Base-by-base conservation (phyloP, 202 grass and related monocot genomes). In the Schoenoplectus tabernaemontani region DNA sequence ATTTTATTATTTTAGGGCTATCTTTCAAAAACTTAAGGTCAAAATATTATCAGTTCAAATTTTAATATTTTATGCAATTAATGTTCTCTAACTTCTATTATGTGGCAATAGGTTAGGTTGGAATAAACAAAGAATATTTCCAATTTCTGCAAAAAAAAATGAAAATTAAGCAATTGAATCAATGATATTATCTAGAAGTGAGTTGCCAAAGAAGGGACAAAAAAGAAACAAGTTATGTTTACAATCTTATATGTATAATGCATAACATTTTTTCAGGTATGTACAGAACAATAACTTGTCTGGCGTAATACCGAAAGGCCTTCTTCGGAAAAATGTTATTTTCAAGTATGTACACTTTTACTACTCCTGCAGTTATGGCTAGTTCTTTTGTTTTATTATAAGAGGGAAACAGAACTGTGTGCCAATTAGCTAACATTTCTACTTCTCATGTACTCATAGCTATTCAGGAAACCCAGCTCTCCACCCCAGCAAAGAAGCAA, bases 211-310 rank as follows among this genome's bases (percentile, higher is more conserved):
- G 37, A 71, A 10, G 4, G 42, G 5, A 32, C 3, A 4, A 20
- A 38, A 69, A 4, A 10, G 19, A n/a, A 54, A 54, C 15, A 10
- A 17, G 2, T 17, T 54, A 44, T 11, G 20, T 48, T n/a, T 46
- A 72, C 23, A 23, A 44, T 72, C 23, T 72, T 7, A 15, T 72
- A 28, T 28, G 28, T 28, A 28, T 28, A 26, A 24, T 16, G 22
- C 9, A 24, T n/a, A 72, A 19, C 37, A 46, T 24, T 72, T 44
- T 28, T 86, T 30, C 87, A 97, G 91, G 85, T 97, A 93, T 74
- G 61, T 93, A 80, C 91, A 97, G 87, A 93, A 97, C 76, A 97
- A 97, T 81, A 86, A 88, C 57, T 90, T 97, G 62, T 88, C 76
- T 59, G 93, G 93, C 84, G 42, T 72, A 65, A 75, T 97, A 71